Conservation (phyloP, 768 basidiomycete species). For the Hysterangium stoloniferum region DNA sequence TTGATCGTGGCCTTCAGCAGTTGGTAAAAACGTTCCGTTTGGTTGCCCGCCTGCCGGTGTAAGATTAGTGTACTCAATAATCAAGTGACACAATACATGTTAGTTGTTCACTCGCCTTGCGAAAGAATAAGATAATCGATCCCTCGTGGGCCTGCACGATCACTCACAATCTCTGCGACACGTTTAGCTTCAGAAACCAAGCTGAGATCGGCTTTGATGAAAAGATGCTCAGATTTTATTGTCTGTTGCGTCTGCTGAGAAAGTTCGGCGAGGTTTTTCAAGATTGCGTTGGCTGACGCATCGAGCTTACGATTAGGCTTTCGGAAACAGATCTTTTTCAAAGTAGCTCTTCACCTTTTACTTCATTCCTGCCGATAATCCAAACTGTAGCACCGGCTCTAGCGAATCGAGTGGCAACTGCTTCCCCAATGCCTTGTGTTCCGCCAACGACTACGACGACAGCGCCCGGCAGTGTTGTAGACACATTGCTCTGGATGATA, state of each 20-base stretch:
- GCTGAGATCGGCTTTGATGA: conserved; percentile 3
- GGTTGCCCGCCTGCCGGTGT: conserved; percentile 4
- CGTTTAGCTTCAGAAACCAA: conserved; percentile 2
- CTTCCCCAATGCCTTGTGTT: conserved; percentile 32
- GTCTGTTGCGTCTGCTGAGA: conserved; percentile 1
- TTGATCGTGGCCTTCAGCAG: conserved; percentile 3
- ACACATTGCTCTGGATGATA: not conserved
- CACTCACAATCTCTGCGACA: not conserved
- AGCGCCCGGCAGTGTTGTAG: not conserved
- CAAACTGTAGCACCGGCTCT: conserved; percentile 10
- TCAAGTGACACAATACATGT: too few species aligned
- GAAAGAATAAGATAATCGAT: conserved; percentile 8
- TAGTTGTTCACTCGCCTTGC: conserved; percentile 2
- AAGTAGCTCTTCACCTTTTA: not conserved
- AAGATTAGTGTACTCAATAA: not conserved
- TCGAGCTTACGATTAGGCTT: not conserved
- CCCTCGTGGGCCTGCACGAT: conserved; percentile 1
- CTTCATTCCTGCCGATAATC: conserved; percentile 10
- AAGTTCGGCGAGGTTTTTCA: conserved; percentile 3
- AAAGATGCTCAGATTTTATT: not conserved
- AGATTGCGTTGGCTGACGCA: not conserved
- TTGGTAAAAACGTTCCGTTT: not conserved
- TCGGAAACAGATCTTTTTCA: not conserved
- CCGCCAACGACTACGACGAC: conserved; percentile 24
- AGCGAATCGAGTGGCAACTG: conserved; percentile 40